Base-by-base conservation (phyloP, 768 basidiomycete species). In the Tylopilus subfusipes region DNA sequence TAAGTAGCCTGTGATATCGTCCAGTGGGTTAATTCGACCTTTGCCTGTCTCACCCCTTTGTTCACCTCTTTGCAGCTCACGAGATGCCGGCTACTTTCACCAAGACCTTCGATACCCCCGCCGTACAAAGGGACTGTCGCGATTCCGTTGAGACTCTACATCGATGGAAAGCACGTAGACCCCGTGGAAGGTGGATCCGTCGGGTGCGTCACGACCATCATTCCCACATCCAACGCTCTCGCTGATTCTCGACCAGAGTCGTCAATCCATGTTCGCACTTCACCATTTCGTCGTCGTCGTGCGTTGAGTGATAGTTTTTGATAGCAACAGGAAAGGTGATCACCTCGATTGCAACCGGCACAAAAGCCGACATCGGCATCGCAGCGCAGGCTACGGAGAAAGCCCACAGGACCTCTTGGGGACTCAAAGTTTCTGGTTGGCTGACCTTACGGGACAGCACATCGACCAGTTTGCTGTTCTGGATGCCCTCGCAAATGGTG, bases 101-200 rank as follows among this genome's bases (percentile, higher is more conserved):
- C 11, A 68, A 84, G 68, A 69, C 71, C n/a, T 84, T 83, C 59
- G 72, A 84, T 54, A 81, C n/a, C 78, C 19, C 73, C 75, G 22
- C 63, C 73, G 52, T 86, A 74, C 77, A 85, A 82, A 67, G 84
- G 83, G 33, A 73, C 72, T n/a, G 65, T 75, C n/a, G 70, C 72
- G 3, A 65, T 87, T 56, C 74, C 78, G 54, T 82, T 86, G 22
- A 85, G 87, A 24, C 69, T 90, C 52, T 91, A 84, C 74, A 91
- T 91, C 64, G 74, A 80, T 62, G 82, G 83, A 56, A 46, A 63
- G 31, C 48, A 60, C 39, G 77, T 83, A 18, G 81, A 82, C 42
- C 79, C 82, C 29, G 73, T 75, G 14, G 72, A 78, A 10, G 75
- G 76, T 16, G 77, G 74, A 22, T 78, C 78, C 27, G 83, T 89